Percentiles rank a stretch among this genome's conserved stretches.
phyloP scores from a whole-genome alignment of 306 rosid species.

The Castanea crenata region DNA sequence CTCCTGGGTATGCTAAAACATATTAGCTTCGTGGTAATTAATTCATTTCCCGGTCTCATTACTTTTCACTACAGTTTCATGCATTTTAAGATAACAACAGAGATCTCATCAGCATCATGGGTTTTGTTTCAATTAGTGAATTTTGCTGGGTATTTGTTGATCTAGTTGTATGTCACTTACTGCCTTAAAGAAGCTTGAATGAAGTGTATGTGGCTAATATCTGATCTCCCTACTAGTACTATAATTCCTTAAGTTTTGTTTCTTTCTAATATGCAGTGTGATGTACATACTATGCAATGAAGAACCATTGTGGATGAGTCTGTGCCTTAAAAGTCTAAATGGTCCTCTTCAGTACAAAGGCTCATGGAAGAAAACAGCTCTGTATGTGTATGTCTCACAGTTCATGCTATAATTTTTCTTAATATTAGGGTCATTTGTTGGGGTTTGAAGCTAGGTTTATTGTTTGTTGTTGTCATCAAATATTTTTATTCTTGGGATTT shows the following conservation, averaged over 20 bases:
- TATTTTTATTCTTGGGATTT: neutral
- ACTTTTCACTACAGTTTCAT: neutral
- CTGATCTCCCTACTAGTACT: neutral
- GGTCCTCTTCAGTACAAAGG: conserved; percentile 74
- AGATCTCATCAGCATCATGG: neutral
- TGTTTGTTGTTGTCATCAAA: neutral
- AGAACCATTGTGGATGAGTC: conserved; percentile 88
- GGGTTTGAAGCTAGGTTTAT: neutral
- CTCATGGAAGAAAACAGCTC: conserved; percentile 89
- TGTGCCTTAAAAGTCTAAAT: conserved; percentile 55
- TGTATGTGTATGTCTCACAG: conserved; percentile 52
- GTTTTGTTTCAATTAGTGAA: neutral
- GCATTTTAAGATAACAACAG: neutral
- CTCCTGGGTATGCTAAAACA: neutral
- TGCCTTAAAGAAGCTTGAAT: neutral
- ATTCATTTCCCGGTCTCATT: neutral
- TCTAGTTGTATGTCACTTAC: neutral
- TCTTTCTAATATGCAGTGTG: conserved; percentile 50
- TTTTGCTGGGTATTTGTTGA: neutral
- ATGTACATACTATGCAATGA: conserved; percentile 87
- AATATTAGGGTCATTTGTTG: neutral
- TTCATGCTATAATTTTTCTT: neutral
- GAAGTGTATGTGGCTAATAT: neutral
- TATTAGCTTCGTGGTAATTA: neutral
- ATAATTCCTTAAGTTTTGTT: neutral